These are phyloP conservation scores for Apophysomyces ossiformis DNA, from an alignment of 371 early-diverging fungal genomes.

Conservation along the genomic window DNA sequence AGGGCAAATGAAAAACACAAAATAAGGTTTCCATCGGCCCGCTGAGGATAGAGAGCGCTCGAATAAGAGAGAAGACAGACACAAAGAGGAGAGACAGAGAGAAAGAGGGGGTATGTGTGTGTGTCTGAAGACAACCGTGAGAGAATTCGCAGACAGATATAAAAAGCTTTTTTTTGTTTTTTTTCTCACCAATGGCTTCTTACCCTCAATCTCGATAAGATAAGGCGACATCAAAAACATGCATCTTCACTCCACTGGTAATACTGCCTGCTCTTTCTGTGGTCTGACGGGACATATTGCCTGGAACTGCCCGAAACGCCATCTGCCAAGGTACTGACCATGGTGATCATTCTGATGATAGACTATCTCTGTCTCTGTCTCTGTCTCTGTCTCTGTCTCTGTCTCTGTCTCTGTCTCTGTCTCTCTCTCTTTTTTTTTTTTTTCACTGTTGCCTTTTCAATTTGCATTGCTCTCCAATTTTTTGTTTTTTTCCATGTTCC, in stretches of 20 bases:
- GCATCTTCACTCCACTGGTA: not conserved
- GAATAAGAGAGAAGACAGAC: not conserved
- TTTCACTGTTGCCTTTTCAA: not conserved
- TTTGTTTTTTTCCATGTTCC: not conserved
- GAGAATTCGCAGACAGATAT: slow-evolving; percentile 2
- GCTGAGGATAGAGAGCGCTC: not conserved
- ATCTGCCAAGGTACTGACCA: slow-evolving; percentile 35
- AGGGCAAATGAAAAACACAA: slow-evolving; percentile 11
- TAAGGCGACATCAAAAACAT: slow-evolving; percentile 11
- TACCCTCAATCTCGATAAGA: slow-evolving; percentile 14
- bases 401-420: not conserved
- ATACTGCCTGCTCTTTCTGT: slow-evolving; percentile 41
- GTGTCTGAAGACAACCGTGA: not conserved
- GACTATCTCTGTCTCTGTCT: no score
- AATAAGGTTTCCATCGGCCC: slow-evolving; percentile 3
- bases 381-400: not conserved
- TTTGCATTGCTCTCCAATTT: not conserved
- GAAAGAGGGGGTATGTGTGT: no score
- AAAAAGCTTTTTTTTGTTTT: slow-evolving; percentile 1
- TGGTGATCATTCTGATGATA: no score
- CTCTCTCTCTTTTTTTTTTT: no score
- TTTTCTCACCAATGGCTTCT: not conserved
- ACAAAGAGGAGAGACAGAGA: no score
- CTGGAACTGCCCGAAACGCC: slow-evolving; percentile 54
- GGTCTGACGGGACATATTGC: slow-evolving; percentile 41